phyloP scores from a whole-genome alignment of 129 eudicot species.

The Logfia minima region DNA sequence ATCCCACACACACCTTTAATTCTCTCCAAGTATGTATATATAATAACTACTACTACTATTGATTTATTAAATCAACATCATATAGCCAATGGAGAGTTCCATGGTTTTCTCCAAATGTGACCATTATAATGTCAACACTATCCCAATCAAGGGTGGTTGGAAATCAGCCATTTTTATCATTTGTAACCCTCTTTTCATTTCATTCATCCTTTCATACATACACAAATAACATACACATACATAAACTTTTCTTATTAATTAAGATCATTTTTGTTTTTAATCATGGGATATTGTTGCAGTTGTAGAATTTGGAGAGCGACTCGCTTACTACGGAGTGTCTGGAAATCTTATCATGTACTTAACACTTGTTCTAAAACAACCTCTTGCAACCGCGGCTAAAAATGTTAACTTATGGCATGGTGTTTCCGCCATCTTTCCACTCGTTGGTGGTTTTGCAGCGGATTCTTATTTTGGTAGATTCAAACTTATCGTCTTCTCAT shows the following conservation, averaged over 20 bases:
- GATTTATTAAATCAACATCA: not conserved
- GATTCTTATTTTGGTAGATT: conserved; percentile 72
- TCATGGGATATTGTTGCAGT: conserved; percentile 29
- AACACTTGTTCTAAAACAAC: conserved; percentile 41
- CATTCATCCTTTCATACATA: not conserved
- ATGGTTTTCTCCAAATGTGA: conserved; percentile 21
- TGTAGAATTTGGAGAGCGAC: conserved; percentile 76
- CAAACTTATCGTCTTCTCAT: conserved; percentile 52
- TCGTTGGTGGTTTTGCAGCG: conserved; percentile 67
- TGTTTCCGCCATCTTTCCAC: conserved; percentile 57
- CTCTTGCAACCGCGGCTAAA: conserved; percentile 59
- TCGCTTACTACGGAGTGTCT: conserved; percentile 71
- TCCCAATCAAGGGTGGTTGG: conserved; percentile 62
- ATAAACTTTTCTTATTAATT: not conserved
- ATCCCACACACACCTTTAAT: not conserved
- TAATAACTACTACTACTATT: not conserved
- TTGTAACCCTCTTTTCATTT: conserved; percentile 32
- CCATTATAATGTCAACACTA: conserved; percentile 16
- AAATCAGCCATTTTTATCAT: conserved; percentile 80
- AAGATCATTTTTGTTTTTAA: not conserved
- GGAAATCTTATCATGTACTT: conserved; percentile 67
- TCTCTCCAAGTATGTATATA: not conserved
- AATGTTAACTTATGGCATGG: conserved; percentile 70
- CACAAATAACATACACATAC: not conserved
- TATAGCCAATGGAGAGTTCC: conserved; percentile 22